These are phyloP conservation scores for Citrus maxima DNA, from an alignment of 345 rosid species.

Conservation along the genomic window DNA sequence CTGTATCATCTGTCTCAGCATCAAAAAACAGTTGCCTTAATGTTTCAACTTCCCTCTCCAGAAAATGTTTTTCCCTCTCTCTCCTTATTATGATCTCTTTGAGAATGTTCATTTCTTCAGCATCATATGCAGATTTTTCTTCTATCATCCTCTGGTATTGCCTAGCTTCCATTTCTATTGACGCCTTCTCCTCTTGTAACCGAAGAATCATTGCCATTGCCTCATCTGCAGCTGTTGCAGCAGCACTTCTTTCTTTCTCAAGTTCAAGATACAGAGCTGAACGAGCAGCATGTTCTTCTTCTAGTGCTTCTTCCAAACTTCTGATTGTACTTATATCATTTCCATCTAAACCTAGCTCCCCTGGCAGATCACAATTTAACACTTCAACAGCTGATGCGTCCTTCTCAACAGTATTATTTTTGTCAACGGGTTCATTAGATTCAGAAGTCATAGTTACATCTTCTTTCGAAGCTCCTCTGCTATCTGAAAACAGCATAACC, in stretches of 20 bases:
- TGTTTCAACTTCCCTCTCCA: constrained; percentile 66
- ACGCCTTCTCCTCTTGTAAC: constrained; percentile 66
- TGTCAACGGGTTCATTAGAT: constrained; percentile 19
- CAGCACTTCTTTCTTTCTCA: constrained; percentile 75
- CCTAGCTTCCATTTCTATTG: constrained; percentile 65
- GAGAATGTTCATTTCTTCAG: constrained; percentile 74
- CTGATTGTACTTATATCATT: constrained; percentile 26
- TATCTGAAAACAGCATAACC: constrained; percentile 30
- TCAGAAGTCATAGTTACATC: constrained; percentile 25
- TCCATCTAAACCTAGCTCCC: constrained; percentile 25
- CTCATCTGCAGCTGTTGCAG: constrained; percentile 74
- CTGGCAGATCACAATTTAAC: constrained; percentile 21
- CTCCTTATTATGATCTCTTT: constrained; percentile 67
- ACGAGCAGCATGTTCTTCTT: constrained; percentile 42
- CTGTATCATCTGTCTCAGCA: constrained; percentile 20
- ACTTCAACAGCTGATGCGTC: constrained; percentile 14
- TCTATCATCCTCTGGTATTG: constrained; percentile 76
- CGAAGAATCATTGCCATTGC: constrained; percentile 67
- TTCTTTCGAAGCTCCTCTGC: constrained; percentile 29
- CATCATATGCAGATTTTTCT: constrained; percentile 69
- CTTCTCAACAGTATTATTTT: constrained; percentile 26
- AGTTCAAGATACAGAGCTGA: constrained; percentile 52
- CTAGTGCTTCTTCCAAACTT: constrained; percentile 40
- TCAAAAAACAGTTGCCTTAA: constrained; percentile 44
- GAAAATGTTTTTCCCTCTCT: constrained; percentile 64